These are phyloP conservation scores for Kluyveromyces sp. DNA, from an alignment of 1,139 yeast genomes.

Conservation along the genomic window DNA sequence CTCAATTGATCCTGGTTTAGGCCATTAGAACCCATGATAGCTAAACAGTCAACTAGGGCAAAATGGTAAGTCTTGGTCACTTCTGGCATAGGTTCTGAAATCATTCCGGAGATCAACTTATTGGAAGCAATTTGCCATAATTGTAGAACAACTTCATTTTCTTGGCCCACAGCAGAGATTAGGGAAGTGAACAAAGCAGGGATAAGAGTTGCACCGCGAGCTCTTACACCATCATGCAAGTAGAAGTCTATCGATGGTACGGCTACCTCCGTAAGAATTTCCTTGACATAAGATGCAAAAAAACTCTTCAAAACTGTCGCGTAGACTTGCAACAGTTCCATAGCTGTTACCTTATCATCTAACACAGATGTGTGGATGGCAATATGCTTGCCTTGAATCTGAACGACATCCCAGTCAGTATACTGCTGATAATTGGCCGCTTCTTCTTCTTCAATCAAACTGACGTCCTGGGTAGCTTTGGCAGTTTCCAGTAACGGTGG, in stretches of 20 bases:
- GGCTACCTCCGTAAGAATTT: slow-evolving; percentile 70
- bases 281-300: slow-evolving; percentile 77
- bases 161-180: slow-evolving; percentile 54
- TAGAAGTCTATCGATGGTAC: slow-evolving; percentile 86
- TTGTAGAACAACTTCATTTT: slow-evolving; percentile 49
- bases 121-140: slow-evolving; percentile 70
- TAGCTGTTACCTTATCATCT: slow-evolving; percentile 89
- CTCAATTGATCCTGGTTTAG: slow-evolving; percentile 53
- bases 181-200: slow-evolving; percentile 69
- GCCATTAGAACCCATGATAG: slow-evolving; percentile 56
- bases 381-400: slow-evolving; percentile 83
- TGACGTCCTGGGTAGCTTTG: slow-evolving; percentile 81
- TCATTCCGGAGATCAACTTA: slow-evolving; percentile 61
- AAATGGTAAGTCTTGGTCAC: slow-evolving; percentile 71
- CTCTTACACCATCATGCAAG: slow-evolving; percentile 90
- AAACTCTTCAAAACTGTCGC: slow-evolving; percentile 78
- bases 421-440: slow-evolving; percentile 79
- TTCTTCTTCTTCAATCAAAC: slow-evolving; percentile 78
- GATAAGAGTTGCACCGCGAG: slow-evolving; percentile 77
- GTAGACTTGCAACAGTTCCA: slow-evolving; percentile 81
- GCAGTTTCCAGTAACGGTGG: slow-evolving; percentile 85
- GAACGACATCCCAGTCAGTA: slow-evolving; percentile 94
- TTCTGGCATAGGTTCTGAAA: slow-evolving; percentile 79
- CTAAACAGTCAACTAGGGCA: slow-evolving; percentile 62
- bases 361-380: slow-evolving; percentile 90